A percentile compares a stretch with the other conserved stretches of the same genome.
phyloP scores from a whole-genome alignment of 139 green algal genomes.

The Zygnema circumcarinatum region DNA sequence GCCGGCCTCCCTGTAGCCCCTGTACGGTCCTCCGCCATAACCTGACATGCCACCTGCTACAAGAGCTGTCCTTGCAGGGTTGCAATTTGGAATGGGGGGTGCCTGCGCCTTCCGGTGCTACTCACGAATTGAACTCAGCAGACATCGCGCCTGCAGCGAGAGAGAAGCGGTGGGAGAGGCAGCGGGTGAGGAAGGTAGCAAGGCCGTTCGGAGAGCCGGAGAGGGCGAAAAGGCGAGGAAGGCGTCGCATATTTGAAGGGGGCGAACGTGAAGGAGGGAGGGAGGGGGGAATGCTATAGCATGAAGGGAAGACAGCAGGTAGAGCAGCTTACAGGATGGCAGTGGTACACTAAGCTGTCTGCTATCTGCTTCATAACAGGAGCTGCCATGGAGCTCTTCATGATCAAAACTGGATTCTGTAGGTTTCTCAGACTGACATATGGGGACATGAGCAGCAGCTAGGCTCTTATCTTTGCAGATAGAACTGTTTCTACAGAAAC shows the following conservation, averaged over 20 bases:
- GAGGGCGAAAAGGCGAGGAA: not conserved
- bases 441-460: too few relatives aligned
- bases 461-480: too few relatives aligned
- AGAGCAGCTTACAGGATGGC: slow-evolving; percentile 38
- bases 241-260: not conserved
- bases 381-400: slow-evolving; percentile 86
- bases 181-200: not conserved
- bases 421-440: too few relatives aligned
- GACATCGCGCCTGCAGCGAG: not conserved
- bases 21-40: too few relatives aligned
- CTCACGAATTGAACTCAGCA: not conserved
- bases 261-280: not conserved
- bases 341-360: slow-evolving; percentile 43
- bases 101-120: not conserved
- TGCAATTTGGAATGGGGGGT: not conserved
- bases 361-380: slow-evolving; percentile 65
- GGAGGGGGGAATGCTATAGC: not conserved
- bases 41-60: not conserved
- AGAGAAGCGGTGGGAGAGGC: not conserved
- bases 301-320: not conserved
- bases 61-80: not conserved
- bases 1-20: not conserved
- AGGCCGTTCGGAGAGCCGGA: not conserved
- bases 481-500: too few relatives aligned
- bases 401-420: slow-evolving; percentile 91